Evolutionary conservation across 176 grass and related monocot genomes (phyloP).

Genomic region (Carex scoparia): DNA sequence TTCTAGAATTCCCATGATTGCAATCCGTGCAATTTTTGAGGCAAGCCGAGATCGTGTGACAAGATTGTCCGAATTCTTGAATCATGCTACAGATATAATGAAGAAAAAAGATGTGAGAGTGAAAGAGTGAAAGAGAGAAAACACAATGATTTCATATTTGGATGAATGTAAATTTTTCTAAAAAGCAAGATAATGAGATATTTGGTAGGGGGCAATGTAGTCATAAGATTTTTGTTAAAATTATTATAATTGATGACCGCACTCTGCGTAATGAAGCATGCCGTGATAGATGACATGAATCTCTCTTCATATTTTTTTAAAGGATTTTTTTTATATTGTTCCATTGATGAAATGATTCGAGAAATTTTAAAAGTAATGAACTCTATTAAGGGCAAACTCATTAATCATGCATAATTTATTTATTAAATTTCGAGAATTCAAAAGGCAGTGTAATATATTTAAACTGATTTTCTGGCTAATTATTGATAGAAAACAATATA

Average conservation of each 20-base stretch:
- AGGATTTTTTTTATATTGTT: background rate
- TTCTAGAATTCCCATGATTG: background rate
- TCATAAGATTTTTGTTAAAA: background rate
- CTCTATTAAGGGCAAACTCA: background rate
- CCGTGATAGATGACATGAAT: background rate
- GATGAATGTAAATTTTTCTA: background rate
- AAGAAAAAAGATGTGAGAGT: background rate
- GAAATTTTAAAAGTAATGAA: too few species aligned
- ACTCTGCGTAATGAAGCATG: background rate
- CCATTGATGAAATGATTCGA: too few species aligned
- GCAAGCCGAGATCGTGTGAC: background rate
- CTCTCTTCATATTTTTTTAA: background rate
- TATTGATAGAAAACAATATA: too few species aligned
- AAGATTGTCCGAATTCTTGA: background rate
- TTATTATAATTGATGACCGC: background rate
- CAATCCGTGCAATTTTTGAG: background rate
- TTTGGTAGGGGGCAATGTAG: background rate
- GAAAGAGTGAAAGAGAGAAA: background rate
- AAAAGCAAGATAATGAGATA: background rate
- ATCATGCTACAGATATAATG: background rate
- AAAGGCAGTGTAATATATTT: too few species aligned
- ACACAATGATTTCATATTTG: background rate
- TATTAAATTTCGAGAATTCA: too few species aligned
- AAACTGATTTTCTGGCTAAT: too few species aligned
- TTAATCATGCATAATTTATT: too few species aligned